Base-by-base conservation (phyloP, 441 rosid genomes). In the Kokia cookei region DNA sequence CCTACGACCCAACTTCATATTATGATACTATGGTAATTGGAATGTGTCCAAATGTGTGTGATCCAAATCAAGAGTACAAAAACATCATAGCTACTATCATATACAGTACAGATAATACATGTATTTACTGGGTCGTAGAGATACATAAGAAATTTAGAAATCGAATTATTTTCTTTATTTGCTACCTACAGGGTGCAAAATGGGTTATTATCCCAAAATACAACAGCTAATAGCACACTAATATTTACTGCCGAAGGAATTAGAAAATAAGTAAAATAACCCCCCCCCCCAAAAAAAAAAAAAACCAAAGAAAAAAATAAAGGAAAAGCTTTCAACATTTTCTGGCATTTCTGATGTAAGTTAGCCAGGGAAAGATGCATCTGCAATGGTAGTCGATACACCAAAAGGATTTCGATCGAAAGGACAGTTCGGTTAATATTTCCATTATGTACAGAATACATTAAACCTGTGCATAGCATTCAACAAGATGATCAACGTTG, bases 391-490 rank as follows among this genome's bases (percentile, higher is more conserved):
- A 10, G 60, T 45, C 57, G 55, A 71, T 66, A 10, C 50, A 12
- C 50, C 50, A 37, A 47, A 47, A 8, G 50, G 50, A 13, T 47
- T 47, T 47, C 5, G 50, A 47, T 47, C 50, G 40, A 37, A 37
- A 37, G 40, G 40, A 37, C 8, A 37, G 40, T 37, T 37, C 40
- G 2, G 40, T 37, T 22, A 57, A 57, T 24, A 26, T 12, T 74
- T 43, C 63, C 65, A 40, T 26, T n/a, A 73, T 84, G 78, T 80
- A 82, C 84, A 82, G 40, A 48, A 15, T 54, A 43, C 42, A 19
- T 64, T 60, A 62, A 27, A 59, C 84, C 85, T 82, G 84, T 80
- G 82, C 78, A 67, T 7, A 53, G 32, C 35, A 13, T 73, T 27
- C 72, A 62, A 24, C 26, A 71, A 29, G 15, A 64, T 26, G 37